Base-by-base conservation (phyloP, 1,284 basidiomycete genomes). In the Quambalaria eucalypti region DNA sequence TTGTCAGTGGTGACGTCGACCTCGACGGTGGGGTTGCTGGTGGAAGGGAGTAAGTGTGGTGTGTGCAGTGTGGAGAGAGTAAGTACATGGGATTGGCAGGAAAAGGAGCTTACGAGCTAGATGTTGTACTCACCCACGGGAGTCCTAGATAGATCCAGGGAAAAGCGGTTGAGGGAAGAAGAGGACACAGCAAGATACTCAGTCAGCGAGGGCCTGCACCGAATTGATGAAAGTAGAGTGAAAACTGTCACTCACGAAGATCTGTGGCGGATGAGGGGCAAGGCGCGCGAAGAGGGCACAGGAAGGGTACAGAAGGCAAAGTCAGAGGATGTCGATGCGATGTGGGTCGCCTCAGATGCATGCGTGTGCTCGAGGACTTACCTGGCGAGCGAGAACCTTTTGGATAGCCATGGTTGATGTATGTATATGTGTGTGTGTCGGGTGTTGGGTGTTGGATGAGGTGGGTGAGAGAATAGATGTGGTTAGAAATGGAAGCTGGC, bases 11-110 rank as follows among this genome's bases (percentile, higher is more conserved):
- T 57, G 38, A 75, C 56, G 65, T 75, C 73, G 29, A 75, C 73
- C 63, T 75, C 73, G 61, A 75, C 67, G 55, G 73, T 75, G 54
- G 73, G 73, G 71, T 75, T 75, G 54, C 73, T 39, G 36, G 3
- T 39, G 36, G 36, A 21, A 39, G 16, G 36, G 21, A 39, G 36
- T 14, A 4, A 10, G 21, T 21, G n/a, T n/a, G n/a, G n/a, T n/a
- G n/a, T n/a, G n/a, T n/a, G n/a, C n/a, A n/a, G n/a, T n/a, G n/a
- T n/a, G n/a, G n/a, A n/a, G n/a, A n/a, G n/a, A n/a, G n/a, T n/a
- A n/a, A n/a, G n/a, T n/a, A n/a, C n/a, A n/a, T n/a, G n/a, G n/a
- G n/a, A n/a, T n/a, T n/a, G n/a, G n/a, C n/a, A n/a, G n/a, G n/a
- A n/a, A n/a, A n/a, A n/a, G n/a, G n/a, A n/a, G n/a, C n/a, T n/a